Evolutionary conservation across 768 basidiomycete genomes (phyloP), one percentile per base, ranked within the genome.

Genomic region (Leccinum pellstonianum): DNA sequence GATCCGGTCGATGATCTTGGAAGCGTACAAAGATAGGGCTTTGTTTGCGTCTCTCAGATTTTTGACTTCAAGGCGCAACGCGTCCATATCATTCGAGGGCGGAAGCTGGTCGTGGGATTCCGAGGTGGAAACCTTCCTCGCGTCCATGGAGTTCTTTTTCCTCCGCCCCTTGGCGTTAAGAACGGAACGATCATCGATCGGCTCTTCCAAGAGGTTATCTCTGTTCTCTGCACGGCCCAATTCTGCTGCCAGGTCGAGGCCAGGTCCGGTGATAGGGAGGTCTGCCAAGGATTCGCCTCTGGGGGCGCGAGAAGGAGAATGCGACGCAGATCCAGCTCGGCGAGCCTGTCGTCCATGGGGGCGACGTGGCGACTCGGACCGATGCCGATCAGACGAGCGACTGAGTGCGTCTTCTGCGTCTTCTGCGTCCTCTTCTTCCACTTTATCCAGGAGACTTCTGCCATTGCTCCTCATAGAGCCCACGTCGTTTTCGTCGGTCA

Each of bases 1-100:
- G 70, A 98, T 97, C 49, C 95, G 86, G 77, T 98, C 96, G 68
- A 98, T 91, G 65, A 98, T 98, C 81, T 98, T 98, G 50, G 93
- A 94, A 4, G 95, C 94, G 69, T 98, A 98, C 43, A 98, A 76
- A 17, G 93, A 93, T 12, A 98, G 79, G 1, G 95, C 95, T 73
- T 96, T 96, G 79, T 97, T 98, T 48, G 93, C 93, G 71, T 97
- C 95, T 72, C 90, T 91, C 74, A 98, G 84, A 31, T 86, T 87
- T 74, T 96, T 96, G 71, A 97, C 88, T 74, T 98, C 96, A 11
- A 77, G 83, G 37, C 88, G 82, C 55, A 98, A 75, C n/a, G 86
- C 82, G 47, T 91, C 87, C 63, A 91, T 73, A 65, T 93, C 90
- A 56, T 77, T 86, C 52, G 76, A 62, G 49, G 82, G 75, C 33